phyloP scores from a whole-genome alignment of 2,329 filamentous ascomycete genomes.

The Ceratocystis huliohia region DNA sequence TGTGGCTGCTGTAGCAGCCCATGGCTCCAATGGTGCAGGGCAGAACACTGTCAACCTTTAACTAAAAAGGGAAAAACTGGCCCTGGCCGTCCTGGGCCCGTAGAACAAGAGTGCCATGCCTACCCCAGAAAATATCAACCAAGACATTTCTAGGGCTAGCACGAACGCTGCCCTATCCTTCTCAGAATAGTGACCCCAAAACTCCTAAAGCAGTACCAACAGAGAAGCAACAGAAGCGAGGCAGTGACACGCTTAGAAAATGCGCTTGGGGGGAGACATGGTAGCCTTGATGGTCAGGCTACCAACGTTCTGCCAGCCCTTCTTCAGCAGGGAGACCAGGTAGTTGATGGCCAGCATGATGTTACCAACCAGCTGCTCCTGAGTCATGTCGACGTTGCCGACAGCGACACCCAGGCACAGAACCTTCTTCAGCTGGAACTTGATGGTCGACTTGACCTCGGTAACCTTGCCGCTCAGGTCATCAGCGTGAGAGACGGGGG shows the following conservation, averaged over 20 bases:
- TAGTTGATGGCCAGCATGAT: constrained; percentile 99
- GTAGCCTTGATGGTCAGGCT: constrained; percentile 99
- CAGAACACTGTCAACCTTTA: not conserved
- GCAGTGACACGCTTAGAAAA: constrained; percentile 59
- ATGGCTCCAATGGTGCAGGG: constrained; percentile 2
- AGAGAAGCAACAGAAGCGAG: constrained; percentile 22
- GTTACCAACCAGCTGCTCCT: constrained; percentile 94
- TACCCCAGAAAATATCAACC: not conserved
- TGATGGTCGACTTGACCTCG: constrained; percentile 99
- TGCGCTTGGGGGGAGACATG: constrained; percentile 96
- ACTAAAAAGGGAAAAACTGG: not conserved
- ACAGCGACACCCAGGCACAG: constrained; percentile 99
- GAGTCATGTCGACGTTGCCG: constrained; percentile 93
- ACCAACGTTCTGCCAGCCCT: constrained; percentile 99
- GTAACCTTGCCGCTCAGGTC: constrained; percentile 90
- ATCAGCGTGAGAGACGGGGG: constrained; percentile 91
- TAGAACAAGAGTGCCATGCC: not conserved
- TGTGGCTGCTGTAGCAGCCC: not conserved
- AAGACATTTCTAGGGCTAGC: not conserved
- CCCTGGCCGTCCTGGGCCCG: constrained; percentile 4
- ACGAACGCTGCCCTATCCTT: not conserved
- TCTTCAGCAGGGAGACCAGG: constrained; percentile 98
- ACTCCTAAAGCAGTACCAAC: not conserved
- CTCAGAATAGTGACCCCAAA: constrained; percentile 6
- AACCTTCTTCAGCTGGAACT: constrained; percentile 99